Evolutionary conservation across 306 rosid species (phyloP).

Genomic region (Prunus kanzakura): DNA sequence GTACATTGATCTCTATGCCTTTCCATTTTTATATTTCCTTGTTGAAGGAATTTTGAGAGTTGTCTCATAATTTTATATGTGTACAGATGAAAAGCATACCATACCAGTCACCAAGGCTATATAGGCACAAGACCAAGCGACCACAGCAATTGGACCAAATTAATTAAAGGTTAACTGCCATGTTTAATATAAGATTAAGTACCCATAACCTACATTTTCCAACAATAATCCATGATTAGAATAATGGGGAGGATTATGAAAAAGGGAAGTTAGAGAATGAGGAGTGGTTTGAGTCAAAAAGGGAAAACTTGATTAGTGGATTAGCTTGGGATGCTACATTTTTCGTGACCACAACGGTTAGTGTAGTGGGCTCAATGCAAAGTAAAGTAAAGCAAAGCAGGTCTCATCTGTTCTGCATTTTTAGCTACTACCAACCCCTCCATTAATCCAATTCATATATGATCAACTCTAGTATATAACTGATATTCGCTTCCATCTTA

Average conservation of each 20-base stretch:
- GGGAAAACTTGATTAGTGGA: not conserved
- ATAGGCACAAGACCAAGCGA: not conserved
- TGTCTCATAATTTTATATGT: not conserved
- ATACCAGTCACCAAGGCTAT: not conserved
- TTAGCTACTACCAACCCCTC: not conserved
- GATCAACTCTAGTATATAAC: no score
- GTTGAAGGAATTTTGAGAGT: not conserved
- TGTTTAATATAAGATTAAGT: not conserved
- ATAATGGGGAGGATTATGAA: not conserved
- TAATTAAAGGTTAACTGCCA: not conserved
- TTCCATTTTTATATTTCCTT: not conserved
- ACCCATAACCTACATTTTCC: not conserved
- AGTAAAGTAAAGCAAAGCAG: not conserved
- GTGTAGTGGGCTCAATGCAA: not conserved
- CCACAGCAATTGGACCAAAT: not conserved
- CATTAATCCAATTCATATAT: no score
- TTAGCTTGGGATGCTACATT: not conserved
- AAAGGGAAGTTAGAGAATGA: not conserved
- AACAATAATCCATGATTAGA: not conserved
- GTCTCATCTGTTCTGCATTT: not conserved
- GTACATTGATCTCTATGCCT: not conserved
- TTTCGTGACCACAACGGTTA: not conserved
- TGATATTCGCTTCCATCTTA: not conserved
- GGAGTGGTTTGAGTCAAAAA: constrained; percentile 7
- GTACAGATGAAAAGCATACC: not conserved